Conservation (phyloP, 495 filamentous ascomycete genomes). For the Trichoderma parareesei region DNA sequence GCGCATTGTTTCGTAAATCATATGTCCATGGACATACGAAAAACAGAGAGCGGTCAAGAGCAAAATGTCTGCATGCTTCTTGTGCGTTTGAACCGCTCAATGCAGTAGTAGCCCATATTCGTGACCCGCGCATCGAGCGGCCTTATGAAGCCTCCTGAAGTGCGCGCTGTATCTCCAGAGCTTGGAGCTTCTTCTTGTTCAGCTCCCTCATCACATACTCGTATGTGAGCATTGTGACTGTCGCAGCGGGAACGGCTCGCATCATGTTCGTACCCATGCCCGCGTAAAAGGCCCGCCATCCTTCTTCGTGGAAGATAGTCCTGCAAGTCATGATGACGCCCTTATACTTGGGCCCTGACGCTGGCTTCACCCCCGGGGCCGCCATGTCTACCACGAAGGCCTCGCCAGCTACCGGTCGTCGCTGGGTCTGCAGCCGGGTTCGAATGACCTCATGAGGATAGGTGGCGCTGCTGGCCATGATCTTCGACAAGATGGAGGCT, state of each 20-base stretch:
- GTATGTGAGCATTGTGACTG: constrained; percentile 96
- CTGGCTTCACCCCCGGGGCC: constrained; percentile 12
- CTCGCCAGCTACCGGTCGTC: constrained; percentile 48
- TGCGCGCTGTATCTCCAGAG: constrained; percentile 2
- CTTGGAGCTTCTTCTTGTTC: constrained; percentile 22
- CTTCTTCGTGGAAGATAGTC: constrained; percentile 83
- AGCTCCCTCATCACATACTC: constrained; percentile 67
- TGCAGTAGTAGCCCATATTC: not conserved
- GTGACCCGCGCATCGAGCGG: not conserved
- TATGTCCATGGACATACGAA: not conserved
- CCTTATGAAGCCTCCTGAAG: not conserved
- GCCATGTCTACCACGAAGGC: constrained; percentile 59
- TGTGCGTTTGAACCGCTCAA: not conserved
- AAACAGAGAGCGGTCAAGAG: not conserved
- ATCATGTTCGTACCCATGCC: constrained; percentile 98
- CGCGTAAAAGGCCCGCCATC: constrained; percentile 93
- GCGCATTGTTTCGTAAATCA: constrained; percentile 5
- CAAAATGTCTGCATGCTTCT: not conserved
- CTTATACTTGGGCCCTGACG: constrained; percentile 56
- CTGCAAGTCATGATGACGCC: constrained; percentile 76
- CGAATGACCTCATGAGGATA: constrained; percentile 96
- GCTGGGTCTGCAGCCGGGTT: constrained; percentile 83
- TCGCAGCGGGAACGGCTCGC: constrained; percentile 86
- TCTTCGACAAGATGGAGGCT: constrained; percentile 90
- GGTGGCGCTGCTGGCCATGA: constrained; percentile 88